Base-by-base conservation (phyloP, 2,329 filamentous ascomycete species). In the Diaporthe nobilis region DNA sequence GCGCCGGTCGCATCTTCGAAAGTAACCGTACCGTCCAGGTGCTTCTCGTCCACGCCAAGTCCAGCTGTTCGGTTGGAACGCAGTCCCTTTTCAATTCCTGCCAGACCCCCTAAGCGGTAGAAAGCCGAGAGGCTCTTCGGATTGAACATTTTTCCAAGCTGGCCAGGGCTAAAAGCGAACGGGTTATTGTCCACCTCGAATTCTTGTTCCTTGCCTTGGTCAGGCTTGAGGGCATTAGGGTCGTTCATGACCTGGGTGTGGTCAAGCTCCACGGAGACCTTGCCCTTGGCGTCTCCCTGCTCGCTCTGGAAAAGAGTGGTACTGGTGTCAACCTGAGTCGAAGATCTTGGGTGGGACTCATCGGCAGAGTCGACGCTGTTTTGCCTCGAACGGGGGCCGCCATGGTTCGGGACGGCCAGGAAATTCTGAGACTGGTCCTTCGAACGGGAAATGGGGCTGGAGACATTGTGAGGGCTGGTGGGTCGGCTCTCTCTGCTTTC, bases 51-150 rank as follows among this genome's bases (percentile, higher is more conserved):
- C 2, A 91, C 81, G 77, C 94, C 96, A 72, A 98, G 83, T 10
- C 96, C 96, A 49, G 93, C 88, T 70, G 89, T 90, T 42, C 94
- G 87, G 82, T 97, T 91, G 9, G 92, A 92, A 67, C 94, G 88
- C 42, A 98, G 86, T 13, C 95, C 96, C 81, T 92, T 94, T 83
- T 96, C 95, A 67, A 98, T 84, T 0, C 96, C 96, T 25, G 85
- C 85, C 22, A 98, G 84, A 34, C 96, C 96, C 67, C 96, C 95
- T 7, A 98, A 83, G 20, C 92, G 92, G 81, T 93, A 94, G 79
- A 96, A 98, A 0, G 95, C 95, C 17, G 93, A 88, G 75, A 98
- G 85, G 77, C 92, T 97, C 86, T 98, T 98, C 4, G 96, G 96
- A 82, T 97, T 97, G 77, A 96, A 91, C 85, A 98, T 90, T 84